Conservation (phyloP, 163 green algal genomes). For the Smithsoniella earleae region DNA sequence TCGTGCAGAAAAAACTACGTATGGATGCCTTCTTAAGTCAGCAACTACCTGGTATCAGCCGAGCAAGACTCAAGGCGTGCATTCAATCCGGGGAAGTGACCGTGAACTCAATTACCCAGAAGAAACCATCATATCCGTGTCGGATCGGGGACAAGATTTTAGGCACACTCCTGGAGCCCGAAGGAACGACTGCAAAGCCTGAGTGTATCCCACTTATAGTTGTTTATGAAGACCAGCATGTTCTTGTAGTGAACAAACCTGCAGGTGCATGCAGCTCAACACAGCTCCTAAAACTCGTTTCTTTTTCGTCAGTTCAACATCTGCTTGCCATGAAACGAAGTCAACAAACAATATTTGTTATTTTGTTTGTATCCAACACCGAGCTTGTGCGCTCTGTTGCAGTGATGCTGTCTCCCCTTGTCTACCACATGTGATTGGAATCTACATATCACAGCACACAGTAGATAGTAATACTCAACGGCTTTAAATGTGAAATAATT, state of each 20-base stretch:
- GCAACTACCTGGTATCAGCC: slow-evolving; percentile 37
- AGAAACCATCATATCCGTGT: slow-evolving; percentile 43
- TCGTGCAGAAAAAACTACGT: slow-evolving; percentile 43
- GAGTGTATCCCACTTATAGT: slow-evolving; percentile 79
- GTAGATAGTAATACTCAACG: no score
- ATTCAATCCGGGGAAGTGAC: slow-evolving; percentile 57
- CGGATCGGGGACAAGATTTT: slow-evolving; percentile 47
- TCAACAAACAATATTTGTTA: not conserved
- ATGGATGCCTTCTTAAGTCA: slow-evolving; percentile 62
- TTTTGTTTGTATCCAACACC: not conserved
- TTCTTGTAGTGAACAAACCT: slow-evolving; percentile 95
- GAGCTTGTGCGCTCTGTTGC: not conserved
- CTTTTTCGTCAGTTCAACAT: not conserved
- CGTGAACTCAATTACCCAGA: slow-evolving; percentile 48
- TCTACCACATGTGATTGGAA: no score
- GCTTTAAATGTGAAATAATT: no score
- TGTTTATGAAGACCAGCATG: slow-evolving; percentile 81
- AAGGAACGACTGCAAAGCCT: slow-evolving; percentile 35
- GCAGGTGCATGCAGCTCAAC: not conserved
- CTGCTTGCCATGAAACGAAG: not conserved
- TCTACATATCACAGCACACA: no score
- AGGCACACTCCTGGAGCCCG: slow-evolving; percentile 37
- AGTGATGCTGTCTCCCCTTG: no score
- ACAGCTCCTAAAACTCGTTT: not conserved
- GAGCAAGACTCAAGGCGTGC: slow-evolving; percentile 36